Evolutionary conservation across 768 basidiomycete genomes (phyloP).

Genomic region (Mycena chlorophos): DNA sequence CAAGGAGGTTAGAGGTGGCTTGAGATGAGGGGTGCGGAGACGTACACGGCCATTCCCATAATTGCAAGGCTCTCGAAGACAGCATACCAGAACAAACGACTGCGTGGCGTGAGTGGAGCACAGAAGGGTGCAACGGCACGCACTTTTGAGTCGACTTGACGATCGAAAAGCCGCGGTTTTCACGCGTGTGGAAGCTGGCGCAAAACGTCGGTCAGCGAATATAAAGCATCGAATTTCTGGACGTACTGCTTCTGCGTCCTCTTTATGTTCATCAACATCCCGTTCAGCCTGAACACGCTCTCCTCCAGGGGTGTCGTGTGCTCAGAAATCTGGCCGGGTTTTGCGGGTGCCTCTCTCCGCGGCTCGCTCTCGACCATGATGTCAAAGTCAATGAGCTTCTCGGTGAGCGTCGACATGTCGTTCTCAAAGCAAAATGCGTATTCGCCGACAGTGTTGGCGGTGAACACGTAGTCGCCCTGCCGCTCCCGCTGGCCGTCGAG

Average conservation of each 20-base stretch:
- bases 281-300: constrained; percentile 88
- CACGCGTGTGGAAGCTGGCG: constrained; percentile 86
- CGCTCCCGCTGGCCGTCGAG: constrained; percentile 88
- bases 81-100: constrained; percentile 93
- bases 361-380: constrained; percentile 99
- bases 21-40: background rate
- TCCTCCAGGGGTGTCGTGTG: constrained; percentile 94
- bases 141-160: constrained; percentile 90
- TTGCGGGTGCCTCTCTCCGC: constrained; percentile 82
- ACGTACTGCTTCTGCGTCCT: constrained; percentile 92
- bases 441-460: constrained; percentile 88
- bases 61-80: constrained; percentile 77
- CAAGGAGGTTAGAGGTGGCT: background rate
- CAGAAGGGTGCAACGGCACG: constrained; percentile 10
- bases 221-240: background rate
- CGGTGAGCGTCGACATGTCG: constrained; percentile 91
- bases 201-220: constrained; percentile 7
- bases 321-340: constrained; percentile 83
- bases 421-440: constrained; percentile 98
- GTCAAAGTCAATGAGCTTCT: constrained; percentile 92
- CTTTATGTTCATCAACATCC: constrained; percentile 86
- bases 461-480: constrained; percentile 96
- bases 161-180: constrained; percentile 90
- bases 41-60: constrained; percentile 86
- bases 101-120: constrained; percentile 26